Percentiles rank a stretch among this genome's conserved stretches.
Evolutionary conservation across 1,139 yeast genomes (phyloP).

Genomic region (Nakaseomyces glabratus): DNA sequence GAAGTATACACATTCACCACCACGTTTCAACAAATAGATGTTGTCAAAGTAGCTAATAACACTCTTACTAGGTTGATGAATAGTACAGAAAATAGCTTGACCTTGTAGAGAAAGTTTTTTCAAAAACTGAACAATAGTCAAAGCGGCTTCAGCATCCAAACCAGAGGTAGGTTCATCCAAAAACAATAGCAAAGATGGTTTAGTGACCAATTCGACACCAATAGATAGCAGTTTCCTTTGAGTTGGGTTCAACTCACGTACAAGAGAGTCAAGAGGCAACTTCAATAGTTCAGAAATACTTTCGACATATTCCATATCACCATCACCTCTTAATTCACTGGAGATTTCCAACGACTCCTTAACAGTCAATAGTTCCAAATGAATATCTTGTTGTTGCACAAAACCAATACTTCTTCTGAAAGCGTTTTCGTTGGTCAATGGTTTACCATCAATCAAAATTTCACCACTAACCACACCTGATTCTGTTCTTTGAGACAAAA

Average conservation of each 20-base stretch:
- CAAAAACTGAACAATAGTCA: constrained; percentile 39
- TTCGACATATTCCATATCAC: constrained; percentile 41
- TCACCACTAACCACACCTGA: constrained; percentile 48
- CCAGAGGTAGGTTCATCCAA: constrained; percentile 45
- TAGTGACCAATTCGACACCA: constrained; percentile 43
- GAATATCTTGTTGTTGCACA: constrained; percentile 53
- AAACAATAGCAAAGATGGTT: constrained; percentile 39
- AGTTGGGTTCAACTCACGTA: constrained; percentile 40
- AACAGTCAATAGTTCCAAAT: constrained; percentile 42
- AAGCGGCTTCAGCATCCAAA: constrained; percentile 41
- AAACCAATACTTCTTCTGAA: constrained; percentile 49
- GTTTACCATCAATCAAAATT: constrained; percentile 44
- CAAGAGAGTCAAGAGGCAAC: constrained; percentile 28
- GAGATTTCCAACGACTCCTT: constrained; percentile 45
- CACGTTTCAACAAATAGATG: constrained; percentile 35
- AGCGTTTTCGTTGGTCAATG: constrained; percentile 34
- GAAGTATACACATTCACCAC: constrained; percentile 39
- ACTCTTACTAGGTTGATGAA: constrained; percentile 36
- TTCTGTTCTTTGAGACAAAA: constrained; percentile 42
- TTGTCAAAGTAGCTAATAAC: constrained; percentile 35
- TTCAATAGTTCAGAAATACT: constrained; percentile 39
- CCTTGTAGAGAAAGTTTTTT: constrained; percentile 38
- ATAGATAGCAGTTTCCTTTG: constrained; percentile 41
- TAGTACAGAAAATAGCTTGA: constrained; percentile 41
- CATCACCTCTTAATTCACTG: constrained; percentile 42